Evolutionary conservation across 2,329 filamentous ascomycete species (phyloP).

Genomic region (Xylaria arbuscula): DNA sequence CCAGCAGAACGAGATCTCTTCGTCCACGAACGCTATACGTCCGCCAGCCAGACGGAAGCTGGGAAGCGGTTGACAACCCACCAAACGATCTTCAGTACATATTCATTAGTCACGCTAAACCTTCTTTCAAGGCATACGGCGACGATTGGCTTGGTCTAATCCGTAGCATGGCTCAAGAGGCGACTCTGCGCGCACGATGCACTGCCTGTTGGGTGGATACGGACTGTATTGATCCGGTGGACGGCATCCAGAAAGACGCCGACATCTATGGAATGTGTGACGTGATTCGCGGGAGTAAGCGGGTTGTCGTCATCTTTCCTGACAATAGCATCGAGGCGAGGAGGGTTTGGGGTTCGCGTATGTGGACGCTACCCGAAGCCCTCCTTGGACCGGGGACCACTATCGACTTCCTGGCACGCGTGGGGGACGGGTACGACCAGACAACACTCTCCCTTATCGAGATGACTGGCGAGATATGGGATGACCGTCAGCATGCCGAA

Average conservation of each 20-base stretch:
- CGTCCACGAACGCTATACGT: constrained; percentile 38
- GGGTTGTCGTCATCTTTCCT: constrained; percentile 40
- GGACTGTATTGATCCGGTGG: constrained; percentile 25
- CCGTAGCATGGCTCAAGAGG: constrained; percentile 35
- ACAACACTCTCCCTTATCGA: constrained; percentile 39
- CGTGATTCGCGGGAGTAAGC: constrained; percentile 39
- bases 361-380: constrained; percentile 46
- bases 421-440: constrained; percentile 15
- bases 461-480: constrained; percentile 44
- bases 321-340: constrained; percentile 34
- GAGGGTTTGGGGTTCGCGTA: constrained; percentile 41
- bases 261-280: constrained; percentile 47
- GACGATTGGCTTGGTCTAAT: constrained; percentile 17
- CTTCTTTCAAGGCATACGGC: constrained; percentile 6
- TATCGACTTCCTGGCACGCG: constrained; percentile 35
- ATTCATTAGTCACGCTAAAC: too few species aligned
- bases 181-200: constrained; percentile 28
- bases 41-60: constrained; percentile 26
- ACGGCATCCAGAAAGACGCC: constrained; percentile 31
- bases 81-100: constrained; percentile 33
- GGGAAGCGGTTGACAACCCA: constrained; percentile 32
- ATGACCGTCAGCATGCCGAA: constrained; percentile 33
- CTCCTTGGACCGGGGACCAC: constrained; percentile 38
- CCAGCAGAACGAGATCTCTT: constrained; percentile 27
- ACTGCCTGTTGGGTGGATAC: constrained; percentile 40